Evolutionary conservation across 2,329 filamentous ascomycete genomes (phyloP), one percentile per base, ranked within the genome.

Genomic region (Diplodia mutila): DNA sequence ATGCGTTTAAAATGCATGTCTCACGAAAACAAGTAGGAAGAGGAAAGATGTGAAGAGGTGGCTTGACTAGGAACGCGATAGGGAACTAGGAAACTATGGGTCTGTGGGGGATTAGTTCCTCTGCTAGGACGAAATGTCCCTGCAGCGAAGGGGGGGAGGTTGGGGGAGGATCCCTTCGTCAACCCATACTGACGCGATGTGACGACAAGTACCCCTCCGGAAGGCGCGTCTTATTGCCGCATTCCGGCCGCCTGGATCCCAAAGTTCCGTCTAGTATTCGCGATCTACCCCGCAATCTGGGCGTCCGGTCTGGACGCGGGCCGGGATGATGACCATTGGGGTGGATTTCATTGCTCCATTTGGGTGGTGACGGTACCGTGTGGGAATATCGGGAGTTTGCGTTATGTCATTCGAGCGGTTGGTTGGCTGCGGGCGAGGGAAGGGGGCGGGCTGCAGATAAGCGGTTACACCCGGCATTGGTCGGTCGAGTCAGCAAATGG

Each of bases 311-410:
- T 63, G 59, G 59, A 48, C 23, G n/a, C 46, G 18, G 14, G 12
- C 14, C 4, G 29, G 14, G n/a, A 29, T 34, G 59, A 61, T 61
- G 59, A 37, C 27, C 27, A 27, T 51, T 32, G 27, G 23, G 46
- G 29, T 48, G 59, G 59, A 52, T 63, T 51, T 32, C 11, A 63
- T 63, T 63, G 59, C 59, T 63, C 59, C 46, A 63, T 63, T 63
- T 27, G 59, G 59, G 18, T 9, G 11, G 14, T 42, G 12, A 18
- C 12, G 29, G 59, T 37, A 51, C 39, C 21, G 5, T 25, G 39
- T 63, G 46, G 57, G 39, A 27, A 11, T n/a, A 37, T 63, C 57
- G 59, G 59, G 59, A 63, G 29, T 63, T 63, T 51, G 59, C 59
- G 59, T 63, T 63, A 63, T 63, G 59, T 63, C 59, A 63, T 51